Conservation (phyloP, 108 stramenopile genomes). For the Skeletonema marinoi region DNA sequence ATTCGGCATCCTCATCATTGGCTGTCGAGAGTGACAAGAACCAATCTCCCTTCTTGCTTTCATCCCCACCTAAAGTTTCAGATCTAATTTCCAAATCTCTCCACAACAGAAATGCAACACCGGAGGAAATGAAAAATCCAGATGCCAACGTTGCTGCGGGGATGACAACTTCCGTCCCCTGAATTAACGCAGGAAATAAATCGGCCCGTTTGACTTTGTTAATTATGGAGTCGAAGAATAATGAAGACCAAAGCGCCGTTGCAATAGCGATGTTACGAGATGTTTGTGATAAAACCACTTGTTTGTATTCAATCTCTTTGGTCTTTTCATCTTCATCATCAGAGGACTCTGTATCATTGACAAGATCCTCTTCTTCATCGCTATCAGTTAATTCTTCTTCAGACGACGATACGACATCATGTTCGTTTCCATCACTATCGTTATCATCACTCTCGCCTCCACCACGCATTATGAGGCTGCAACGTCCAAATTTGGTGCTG, state of each 20-base stretch:
- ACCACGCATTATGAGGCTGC: background rate
- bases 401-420: background rate
- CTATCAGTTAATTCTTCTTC: background rate
- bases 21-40: slow-evolving; percentile 22
- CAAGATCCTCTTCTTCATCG: no score
- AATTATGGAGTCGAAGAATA: slow-evolving; percentile 34
- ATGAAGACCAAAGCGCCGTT: slow-evolving; percentile 35
- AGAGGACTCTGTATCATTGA: background rate
- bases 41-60: slow-evolving; percentile 18
- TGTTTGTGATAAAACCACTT: slow-evolving; percentile 8
- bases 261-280: slow-evolving; percentile 40
- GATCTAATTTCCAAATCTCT: slow-evolving; percentile 27
- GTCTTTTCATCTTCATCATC: background rate
- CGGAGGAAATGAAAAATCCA: slow-evolving; percentile 29
- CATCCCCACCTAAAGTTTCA: slow-evolving; percentile 10
- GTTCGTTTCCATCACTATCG: background rate
- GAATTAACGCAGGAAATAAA: slow-evolving; percentile 9
- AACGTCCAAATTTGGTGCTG: background rate
- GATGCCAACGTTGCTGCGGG: slow-evolving; percentile 35
- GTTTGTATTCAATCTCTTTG: background rate
- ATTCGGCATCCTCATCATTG: background rate
- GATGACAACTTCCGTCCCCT: background rate
- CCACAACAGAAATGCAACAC: slow-evolving; percentile 31
- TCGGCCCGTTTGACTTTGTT: slow-evolving; percentile 31
- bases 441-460: background rate